Percentiles rank a stretch among this genome's conserved stretches.
phyloP scores from a whole-genome alignment of 768 basidiomycete genomes.

The Auriscalpium vulgare region DNA sequence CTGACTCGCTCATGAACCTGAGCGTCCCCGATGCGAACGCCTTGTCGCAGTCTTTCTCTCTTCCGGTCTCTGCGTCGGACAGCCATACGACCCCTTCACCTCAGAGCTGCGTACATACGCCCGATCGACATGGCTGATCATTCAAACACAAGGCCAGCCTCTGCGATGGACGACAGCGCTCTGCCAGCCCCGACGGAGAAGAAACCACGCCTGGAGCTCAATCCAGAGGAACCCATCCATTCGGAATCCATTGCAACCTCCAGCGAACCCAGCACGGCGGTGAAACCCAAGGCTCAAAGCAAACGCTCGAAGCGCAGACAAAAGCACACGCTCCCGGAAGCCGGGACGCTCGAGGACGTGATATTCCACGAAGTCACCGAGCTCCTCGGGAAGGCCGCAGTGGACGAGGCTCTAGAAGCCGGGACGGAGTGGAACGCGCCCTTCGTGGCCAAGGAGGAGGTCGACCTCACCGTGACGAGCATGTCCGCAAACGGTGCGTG shows the following conservation, averaged over 20 bases:
- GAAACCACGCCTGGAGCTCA: conserved; percentile 21
- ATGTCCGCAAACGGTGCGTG: conserved; percentile 56
- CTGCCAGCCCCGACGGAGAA: conserved; percentile 21
- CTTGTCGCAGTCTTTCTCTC: too few species aligned
- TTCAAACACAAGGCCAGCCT: background rate
- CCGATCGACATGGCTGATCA: background rate
- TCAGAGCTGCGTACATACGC: background rate
- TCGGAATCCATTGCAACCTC: background rate
- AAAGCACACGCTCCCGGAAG: conserved; percentile 39
- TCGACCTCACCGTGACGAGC: conserved; percentile 54
- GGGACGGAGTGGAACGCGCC: conserved; percentile 52
- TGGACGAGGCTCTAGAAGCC: conserved; percentile 39
- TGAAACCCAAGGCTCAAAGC: conserved; percentile 1
- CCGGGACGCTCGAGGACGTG: conserved; percentile 68
- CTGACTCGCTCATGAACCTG: too few species aligned
- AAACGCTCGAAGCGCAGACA: conserved; percentile 33
- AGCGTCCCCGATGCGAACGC: too few species aligned
- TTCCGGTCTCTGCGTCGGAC: too few species aligned
- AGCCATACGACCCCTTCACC: background rate
- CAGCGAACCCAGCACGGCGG: background rate
- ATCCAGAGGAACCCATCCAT: background rate
- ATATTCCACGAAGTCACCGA: conserved; percentile 61
- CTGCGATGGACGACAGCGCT: background rate
- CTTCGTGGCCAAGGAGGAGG: conserved; percentile 48
- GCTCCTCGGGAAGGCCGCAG: conserved; percentile 54